phyloP scores from a whole-genome alignment of 345 rosid genomes.

The Linum lewisii region DNA sequence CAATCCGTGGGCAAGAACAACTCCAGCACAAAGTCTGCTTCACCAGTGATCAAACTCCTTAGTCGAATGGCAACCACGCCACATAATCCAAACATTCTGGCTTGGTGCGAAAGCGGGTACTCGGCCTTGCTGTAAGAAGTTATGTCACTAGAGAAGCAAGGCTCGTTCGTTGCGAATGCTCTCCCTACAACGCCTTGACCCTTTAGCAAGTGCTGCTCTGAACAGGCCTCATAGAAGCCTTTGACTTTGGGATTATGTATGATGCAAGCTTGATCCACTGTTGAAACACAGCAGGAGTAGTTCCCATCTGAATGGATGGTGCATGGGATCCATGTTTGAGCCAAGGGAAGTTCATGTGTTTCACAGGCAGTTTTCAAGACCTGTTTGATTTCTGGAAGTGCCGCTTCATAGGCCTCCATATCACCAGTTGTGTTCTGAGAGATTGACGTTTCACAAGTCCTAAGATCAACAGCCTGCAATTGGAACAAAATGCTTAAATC shows the following conservation, averaged over 20 bases:
- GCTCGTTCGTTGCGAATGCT: conserved; percentile 83
- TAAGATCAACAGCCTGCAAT: conserved; percentile 76
- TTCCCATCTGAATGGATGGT: conserved; percentile 49
- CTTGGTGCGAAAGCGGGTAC: conserved; percentile 89
- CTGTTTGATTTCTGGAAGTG: conserved; percentile 64
- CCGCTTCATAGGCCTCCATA: conserved; percentile 53
- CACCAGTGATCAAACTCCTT: conserved; percentile 14
- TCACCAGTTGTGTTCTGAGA: conserved; percentile 25
- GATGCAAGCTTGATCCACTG: conserved; percentile 67
- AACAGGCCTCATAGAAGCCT: conserved; percentile 80
- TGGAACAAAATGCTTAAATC: not conserved
- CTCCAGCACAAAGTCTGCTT: conserved; percentile 26
- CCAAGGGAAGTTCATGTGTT: conserved; percentile 71
- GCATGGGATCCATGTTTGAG: conserved; percentile 84
- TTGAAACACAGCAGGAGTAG: conserved; percentile 59
- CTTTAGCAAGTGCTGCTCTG: conserved; percentile 84
- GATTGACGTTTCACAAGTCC: conserved; percentile 40
- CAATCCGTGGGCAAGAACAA: conserved; percentile 29
- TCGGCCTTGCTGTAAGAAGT: conserved; percentile 46
- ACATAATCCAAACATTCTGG: conserved; percentile 22
- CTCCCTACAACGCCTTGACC: conserved; percentile 86
- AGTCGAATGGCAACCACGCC: conserved; percentile 29
- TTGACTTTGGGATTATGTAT: conserved; percentile 41
- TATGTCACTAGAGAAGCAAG: conserved; percentile 73
- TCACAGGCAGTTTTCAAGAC: conserved; percentile 66